Conservation (phyloP, 2,329 filamentous ascomycete species). For the Colletotrichum sp. region DNA sequence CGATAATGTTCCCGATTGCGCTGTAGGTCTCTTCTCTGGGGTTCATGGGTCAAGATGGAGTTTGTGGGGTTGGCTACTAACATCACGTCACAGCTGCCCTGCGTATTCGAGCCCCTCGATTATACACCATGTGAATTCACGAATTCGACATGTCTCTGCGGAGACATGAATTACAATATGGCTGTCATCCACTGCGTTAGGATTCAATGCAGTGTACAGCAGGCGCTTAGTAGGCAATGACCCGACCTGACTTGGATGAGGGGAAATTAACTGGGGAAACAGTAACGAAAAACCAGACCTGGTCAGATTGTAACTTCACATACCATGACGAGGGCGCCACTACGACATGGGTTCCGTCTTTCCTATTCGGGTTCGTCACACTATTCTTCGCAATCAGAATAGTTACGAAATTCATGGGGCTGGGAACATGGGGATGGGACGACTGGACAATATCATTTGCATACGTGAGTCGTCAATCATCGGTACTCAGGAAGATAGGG, state of each 20-base stretch:
- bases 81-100: background rate
- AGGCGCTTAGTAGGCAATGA: background rate
- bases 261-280: background rate
- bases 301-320: background rate
- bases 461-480: background rate
- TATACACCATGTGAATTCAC: conserved; percentile 1
- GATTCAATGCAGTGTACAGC: conserved; percentile 8
- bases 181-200: conserved; percentile 13
- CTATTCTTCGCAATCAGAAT: background rate
- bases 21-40: background rate
- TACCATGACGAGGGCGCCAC: conserved; percentile 1
- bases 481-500: background rate
- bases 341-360: background rate
- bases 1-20: conserved; percentile 9
- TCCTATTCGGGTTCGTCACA: background rate
- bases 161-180: conserved; percentile 14
- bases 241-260: background rate
- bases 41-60: background rate
- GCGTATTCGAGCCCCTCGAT: conserved; percentile 5
- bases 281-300: conserved; percentile 12
- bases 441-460: conserved; percentile 7
- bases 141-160: conserved; percentile 7
- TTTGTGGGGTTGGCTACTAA: background rate
- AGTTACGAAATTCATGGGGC: background rate
- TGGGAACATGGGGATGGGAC: conserved; percentile 8